phyloP scores from a whole-genome alignment of 2,329 filamentous ascomycete species.

The Colletotrichum aenigma region DNA sequence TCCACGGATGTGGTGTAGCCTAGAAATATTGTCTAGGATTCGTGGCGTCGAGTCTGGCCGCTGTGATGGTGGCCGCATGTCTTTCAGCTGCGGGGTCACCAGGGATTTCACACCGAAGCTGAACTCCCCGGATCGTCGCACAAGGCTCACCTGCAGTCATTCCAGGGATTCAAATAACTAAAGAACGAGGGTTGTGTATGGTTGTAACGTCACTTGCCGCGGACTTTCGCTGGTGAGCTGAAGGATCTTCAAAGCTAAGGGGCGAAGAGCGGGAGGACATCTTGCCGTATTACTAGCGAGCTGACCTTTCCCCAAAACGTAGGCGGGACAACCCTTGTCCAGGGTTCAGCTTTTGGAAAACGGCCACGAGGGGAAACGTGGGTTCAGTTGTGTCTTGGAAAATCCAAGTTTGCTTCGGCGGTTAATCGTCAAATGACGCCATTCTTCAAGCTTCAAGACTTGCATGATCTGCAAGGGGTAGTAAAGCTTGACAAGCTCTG shows the following conservation, averaged over 20 bases:
- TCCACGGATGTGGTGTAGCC: not conserved
- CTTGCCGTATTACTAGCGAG: not conserved
- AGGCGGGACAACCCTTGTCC: not conserved
- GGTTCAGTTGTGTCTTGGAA: not conserved
- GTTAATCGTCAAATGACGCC: not conserved
- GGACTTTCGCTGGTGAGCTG: not conserved
- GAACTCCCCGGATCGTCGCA: not conserved
- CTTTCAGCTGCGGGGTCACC: not conserved
- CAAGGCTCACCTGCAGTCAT: not conserved
- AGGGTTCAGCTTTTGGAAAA: not conserved
- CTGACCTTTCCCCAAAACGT: not conserved
- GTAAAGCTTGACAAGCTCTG: not conserved
- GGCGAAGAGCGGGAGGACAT: not conserved
- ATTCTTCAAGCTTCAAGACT: not conserved
- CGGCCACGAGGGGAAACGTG: not conserved
- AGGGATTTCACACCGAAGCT: not conserved
- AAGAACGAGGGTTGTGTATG: fast-evolving
- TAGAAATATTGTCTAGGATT: not conserved
- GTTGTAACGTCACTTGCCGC: not conserved
- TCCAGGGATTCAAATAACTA: not conserved
- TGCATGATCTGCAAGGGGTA: not conserved
- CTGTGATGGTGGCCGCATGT: not conserved
- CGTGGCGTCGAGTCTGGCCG: not conserved
- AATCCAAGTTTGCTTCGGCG: not conserved
- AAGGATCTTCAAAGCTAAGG: not conserved